Percentiles rank a stretch among this genome's conserved stretches.
Evolutionary conservation across 2,329 filamentous ascomycete species (phyloP).

Genomic region (Aspergillus sergii): DNA sequence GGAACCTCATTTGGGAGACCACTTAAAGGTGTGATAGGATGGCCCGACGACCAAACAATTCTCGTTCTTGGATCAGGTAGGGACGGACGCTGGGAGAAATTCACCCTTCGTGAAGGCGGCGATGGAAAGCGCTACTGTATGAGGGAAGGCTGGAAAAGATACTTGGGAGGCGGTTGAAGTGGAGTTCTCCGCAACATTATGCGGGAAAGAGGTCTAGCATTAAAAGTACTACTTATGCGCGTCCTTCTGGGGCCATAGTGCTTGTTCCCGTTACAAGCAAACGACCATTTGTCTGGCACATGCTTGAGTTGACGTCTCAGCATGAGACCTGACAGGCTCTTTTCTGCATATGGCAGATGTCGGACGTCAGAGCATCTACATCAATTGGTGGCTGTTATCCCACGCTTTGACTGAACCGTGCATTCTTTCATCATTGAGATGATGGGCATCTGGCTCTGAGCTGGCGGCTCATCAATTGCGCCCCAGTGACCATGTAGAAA

Average conservation of each 20-base stretch:
- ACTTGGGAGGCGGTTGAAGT: slow-evolving; percentile 55
- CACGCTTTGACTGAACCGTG: not conserved
- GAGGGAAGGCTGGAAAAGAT: slow-evolving; percentile 81
- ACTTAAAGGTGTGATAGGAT: slow-evolving; percentile 82
- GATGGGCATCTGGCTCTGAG: not conserved
- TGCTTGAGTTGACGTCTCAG: not conserved
- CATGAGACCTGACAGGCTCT: not conserved
- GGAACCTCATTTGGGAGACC: slow-evolving; percentile 61
- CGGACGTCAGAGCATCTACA: not conserved
- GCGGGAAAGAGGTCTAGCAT: slow-evolving; percentile 6
- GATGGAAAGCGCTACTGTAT: slow-evolving; percentile 68
- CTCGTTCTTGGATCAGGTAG: slow-evolving; percentile 77
- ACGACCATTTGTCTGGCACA: not conserved
- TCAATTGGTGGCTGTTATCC: not conserved
- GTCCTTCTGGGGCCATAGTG: not conserved
- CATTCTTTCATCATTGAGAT: not conserved
- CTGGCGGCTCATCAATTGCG: not conserved
- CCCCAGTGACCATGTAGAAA: not conserved
- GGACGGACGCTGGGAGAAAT: slow-evolving; percentile 87
- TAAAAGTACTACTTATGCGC: slow-evolving; percentile 15
- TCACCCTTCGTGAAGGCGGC: slow-evolving; percentile 68
- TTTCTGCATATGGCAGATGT: not conserved
- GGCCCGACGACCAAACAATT: slow-evolving; percentile 74
- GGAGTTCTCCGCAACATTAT: not conserved
- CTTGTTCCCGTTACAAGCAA: not conserved